Base-by-base conservation (phyloP, 2,329 filamentous ascomycete genomes). In the Hirsutella minnesotensis region DNA sequence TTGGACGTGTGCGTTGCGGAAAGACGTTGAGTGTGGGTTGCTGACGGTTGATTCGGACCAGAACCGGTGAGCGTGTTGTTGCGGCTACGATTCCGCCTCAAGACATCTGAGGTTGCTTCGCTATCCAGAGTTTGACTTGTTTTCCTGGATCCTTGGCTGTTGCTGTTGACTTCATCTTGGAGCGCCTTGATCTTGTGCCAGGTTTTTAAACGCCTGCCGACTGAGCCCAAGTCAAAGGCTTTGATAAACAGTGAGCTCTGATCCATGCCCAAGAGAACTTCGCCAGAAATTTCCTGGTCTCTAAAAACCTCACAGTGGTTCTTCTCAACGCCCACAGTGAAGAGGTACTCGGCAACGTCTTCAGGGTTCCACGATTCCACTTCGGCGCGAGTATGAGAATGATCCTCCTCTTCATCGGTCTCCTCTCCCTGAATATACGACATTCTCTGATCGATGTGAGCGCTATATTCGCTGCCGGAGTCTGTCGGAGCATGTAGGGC, bases 131-230 rank as follows among this genome's bases (percentile, higher is more conserved):
- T 71, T 44, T 69, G 68, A 1, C 75, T 79, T 38, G 69, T 75
- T 41, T 75, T 67, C 45, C 72, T 67, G 10, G 66, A 68, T 21
- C 62, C 49, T 15, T 56, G 44, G 8, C 59, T 63, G 37, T 51
- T 52, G 37, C 74, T 73, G 49, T 76, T 82, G 35, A 92, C 81
- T 60, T 95, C 87, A 55, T 94, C 86, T 58, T 96, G 90, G 49
- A 96, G 73, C 3, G 79, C 71, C 62, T 94, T 94, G 61, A 96
- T 89, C 63, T 92, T 95, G 63, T 95, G 87, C 90, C 90, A 96
- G 2, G 89, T 95, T 61, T 94, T 94, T 47, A 96, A 66, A 47
- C 90, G 77, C 44, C 86, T 77, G 9, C 90, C 90, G 52, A 96
- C 89, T 3, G 89, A 86, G 16, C 90, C 90, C 51, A 96, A 72